Conservation (phyloP, 495 filamentous ascomycete genomes). For the Pyrenopolyporus hunteri region DNA sequence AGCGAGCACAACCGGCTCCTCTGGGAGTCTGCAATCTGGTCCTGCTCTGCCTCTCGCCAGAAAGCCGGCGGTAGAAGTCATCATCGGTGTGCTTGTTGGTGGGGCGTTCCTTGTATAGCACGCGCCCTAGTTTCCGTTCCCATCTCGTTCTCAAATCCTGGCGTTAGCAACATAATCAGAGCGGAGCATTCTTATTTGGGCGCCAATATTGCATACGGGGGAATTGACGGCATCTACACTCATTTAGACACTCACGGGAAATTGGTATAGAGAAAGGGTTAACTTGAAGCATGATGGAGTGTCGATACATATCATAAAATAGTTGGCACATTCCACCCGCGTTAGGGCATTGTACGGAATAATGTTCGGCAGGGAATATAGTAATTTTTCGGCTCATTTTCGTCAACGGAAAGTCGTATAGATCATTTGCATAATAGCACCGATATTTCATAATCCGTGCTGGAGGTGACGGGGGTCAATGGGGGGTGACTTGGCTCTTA, state of each 20-base stretch:
- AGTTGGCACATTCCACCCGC: neutral
- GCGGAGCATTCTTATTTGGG: conserved; percentile 17
- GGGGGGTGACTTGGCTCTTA: too few relatives aligned
- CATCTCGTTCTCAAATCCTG: conserved; percentile 1
- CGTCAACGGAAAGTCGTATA: too few relatives aligned
- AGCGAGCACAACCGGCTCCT: conserved; percentile 19
- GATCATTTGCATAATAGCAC: too few relatives aligned
- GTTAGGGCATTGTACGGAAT: too few relatives aligned
- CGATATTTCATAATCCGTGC: too few relatives aligned
- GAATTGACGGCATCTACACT: conserved; percentile 29
- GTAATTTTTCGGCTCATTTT: too few relatives aligned
- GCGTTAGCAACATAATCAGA: conserved; percentile 26
- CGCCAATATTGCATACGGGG: conserved; percentile 25
- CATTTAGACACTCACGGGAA: conserved; percentile 27
- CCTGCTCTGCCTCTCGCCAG: conserved; percentile 19
- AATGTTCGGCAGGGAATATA: neutral
- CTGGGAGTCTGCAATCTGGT: conserved; percentile 48
- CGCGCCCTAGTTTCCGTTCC: neutral
- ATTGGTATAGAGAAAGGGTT: conserved; percentile 27
- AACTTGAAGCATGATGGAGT: conserved; percentile 5
- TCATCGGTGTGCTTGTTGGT: conserved; percentile 41
- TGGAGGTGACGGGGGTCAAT: too few relatives aligned
- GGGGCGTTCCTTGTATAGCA: conserved; percentile 23
- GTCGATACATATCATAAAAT: conserved; percentile 19
- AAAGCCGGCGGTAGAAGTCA: conserved; percentile 23